Evolutionary conservation across 2,329 filamentous ascomycete species (phyloP).

Genomic region (Fusarium sp.): DNA sequence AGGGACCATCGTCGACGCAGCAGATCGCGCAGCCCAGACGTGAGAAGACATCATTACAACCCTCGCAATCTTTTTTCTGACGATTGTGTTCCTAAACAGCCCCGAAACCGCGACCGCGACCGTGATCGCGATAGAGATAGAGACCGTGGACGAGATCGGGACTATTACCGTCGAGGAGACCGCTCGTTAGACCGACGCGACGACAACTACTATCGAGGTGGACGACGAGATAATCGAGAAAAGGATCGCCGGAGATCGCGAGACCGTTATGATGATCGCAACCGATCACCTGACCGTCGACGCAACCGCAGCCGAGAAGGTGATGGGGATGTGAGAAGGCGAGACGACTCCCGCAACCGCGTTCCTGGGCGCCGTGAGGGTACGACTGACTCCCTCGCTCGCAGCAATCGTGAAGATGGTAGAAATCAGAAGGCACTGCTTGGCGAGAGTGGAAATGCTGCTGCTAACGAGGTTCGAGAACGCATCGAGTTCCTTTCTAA

Average conservation of each 20-base stretch:
- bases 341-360: conserved; percentile 77
- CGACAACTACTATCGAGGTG: conserved; percentile 70
- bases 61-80: conserved; percentile 52
- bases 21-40: conserved; percentile 71
- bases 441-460: conserved; percentile 58
- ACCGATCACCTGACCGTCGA: conserved; percentile 67
- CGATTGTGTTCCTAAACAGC: conserved; percentile 53
- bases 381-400: conserved; percentile 74
- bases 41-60: conserved; percentile 53
- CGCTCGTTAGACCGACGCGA: conserved; percentile 74
- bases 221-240: conserved; percentile 63
- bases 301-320: conserved; percentile 71
- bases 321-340: conserved; percentile 71
- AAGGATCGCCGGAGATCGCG: conserved; percentile 72
- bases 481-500: neutral
- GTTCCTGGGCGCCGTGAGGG: conserved; percentile 70
- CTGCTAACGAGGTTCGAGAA: conserved; percentile 66
- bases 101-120: conserved; percentile 68
- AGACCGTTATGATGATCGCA: conserved; percentile 66
- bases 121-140: conserved; percentile 59
- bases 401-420: conserved; percentile 72
- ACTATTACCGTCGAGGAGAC: conserved; percentile 72
- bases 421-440: conserved; percentile 61
- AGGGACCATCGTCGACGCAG: conserved; percentile 64
- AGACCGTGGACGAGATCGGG: conserved; percentile 62